Evolutionary conservation across 23 red algal species (phyloP).

Genomic region (Gracilaria domingensis): DNA sequence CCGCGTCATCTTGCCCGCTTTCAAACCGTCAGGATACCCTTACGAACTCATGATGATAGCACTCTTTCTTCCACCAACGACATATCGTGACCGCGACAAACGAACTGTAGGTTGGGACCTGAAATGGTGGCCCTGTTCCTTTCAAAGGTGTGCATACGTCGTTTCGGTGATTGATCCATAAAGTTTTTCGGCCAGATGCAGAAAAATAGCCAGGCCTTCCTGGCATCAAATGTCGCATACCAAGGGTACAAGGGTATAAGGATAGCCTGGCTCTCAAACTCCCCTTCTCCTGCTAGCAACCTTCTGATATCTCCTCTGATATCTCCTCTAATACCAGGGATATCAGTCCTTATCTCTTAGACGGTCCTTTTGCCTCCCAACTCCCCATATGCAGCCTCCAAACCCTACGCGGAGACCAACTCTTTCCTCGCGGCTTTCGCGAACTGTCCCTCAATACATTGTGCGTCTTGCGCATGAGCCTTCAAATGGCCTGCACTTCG

Average conservation of each 20-base stretch:
- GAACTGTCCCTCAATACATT: constrained; percentile 55
- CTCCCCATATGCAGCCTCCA: neutral
- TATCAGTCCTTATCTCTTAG: no score
- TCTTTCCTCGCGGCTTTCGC: constrained; percentile 17
- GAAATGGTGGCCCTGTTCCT: no score
- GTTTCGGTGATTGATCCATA: neutral
- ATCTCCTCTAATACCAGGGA: no score
- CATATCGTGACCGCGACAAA: neutral
- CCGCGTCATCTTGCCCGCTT: neutral
- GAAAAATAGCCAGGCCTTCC: no score
- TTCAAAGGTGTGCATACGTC: no score
- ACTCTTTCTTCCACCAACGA: neutral
- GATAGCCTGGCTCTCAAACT: no score
- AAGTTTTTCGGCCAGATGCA: constrained; percentile 7
- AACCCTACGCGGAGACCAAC: constrained; percentile 26
- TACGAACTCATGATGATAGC: neutral
- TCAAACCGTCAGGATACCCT: neutral
- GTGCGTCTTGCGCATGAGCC: constrained; percentile 66
- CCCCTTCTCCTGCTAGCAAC: no score
- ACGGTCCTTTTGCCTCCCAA: neutral
- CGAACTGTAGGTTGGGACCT: no score
- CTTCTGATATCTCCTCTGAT: no score
- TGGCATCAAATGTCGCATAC: no score
- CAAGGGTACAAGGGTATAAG: no score
- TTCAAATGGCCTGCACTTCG: constrained; percentile 62